Evolutionary conservation across 192 early-diverging fungal species (phyloP).

Genomic region (Rhizoclosmatium globosum): DNA sequence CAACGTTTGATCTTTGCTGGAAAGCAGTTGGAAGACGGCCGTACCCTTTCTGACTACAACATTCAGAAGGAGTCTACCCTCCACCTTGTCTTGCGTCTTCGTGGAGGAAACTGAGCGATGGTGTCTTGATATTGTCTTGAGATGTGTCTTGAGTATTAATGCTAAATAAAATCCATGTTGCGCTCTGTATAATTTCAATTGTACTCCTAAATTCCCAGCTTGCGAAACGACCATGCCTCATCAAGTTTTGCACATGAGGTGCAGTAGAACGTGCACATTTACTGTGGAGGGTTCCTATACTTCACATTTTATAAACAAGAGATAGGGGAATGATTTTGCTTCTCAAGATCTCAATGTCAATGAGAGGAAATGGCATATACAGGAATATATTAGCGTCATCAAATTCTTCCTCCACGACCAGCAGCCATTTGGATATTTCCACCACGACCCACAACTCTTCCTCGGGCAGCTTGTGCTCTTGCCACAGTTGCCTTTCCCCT

Average conservation of each 20-base stretch:
- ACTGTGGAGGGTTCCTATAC: too few species aligned
- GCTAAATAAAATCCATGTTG: slow-evolving; percentile 47
- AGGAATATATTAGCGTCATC: not conserved
- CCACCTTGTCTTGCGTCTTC: slow-evolving; percentile 73
- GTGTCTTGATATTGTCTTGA: too few species aligned
- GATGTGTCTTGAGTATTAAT: not conserved
- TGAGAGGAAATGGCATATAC: too few species aligned
- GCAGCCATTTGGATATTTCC: slow-evolving; percentile 32
- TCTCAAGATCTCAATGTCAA: too few species aligned
- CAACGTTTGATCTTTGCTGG: too few species aligned
- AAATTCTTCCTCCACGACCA: slow-evolving; percentile 38
- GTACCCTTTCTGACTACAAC: slow-evolving; percentile 80
- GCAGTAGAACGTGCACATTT: too few species aligned
- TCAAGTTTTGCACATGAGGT: too few species aligned
- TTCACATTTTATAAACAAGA: too few species aligned
- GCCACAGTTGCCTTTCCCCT: slow-evolving; percentile 86
- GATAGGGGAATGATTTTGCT: too few species aligned
- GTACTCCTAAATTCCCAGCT: too few species aligned
- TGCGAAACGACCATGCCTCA: too few species aligned
- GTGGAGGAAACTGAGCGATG: slow-evolving; percentile 43
- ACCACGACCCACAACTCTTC: slow-evolving; percentile 23
- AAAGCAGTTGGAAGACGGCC: too few species aligned
- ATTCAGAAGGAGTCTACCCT: slow-evolving; percentile 78
- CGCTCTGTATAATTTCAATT: slow-evolving; percentile 63
- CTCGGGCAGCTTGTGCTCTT: slow-evolving; percentile 69